Evolutionary conservation across 2,329 filamentous ascomycete genomes (phyloP), one percentile per base, ranked within the genome.

Genomic region (Ascochyta pisi): DNA sequence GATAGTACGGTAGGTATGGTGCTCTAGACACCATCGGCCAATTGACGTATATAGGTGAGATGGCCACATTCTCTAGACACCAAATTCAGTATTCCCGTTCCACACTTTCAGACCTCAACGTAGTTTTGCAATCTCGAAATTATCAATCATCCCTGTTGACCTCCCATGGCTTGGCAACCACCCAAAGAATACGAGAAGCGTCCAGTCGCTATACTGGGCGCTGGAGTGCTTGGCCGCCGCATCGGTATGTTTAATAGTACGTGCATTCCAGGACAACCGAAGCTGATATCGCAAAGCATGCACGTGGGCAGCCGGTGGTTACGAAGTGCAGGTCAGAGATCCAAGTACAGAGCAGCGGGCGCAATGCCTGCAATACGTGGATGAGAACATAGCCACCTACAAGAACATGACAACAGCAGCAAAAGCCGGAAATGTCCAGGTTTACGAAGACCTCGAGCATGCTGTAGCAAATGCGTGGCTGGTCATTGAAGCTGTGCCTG

Each of bases 401-500:
- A 50, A 45, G 16, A 41, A 37, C 7, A 29, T 50, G 13, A 46
- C 54, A 8, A 33, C 23, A 3, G n/a, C 45, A 12, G 26, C 33
- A 43, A 31, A 16, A 54, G 23, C 47, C 24, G 23, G 53, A 16
- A n/a, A 27, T 29, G 15, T 63, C 38, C 23, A 55, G 8, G 56
- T 58, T 2, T 52, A 76, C n/a, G 69, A 75, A 6, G 71, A 77
- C 26, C 62, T 84, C 2, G 54, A 71, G 7, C 46, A 62, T 0
- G 78, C 82, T 0, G 77, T 84, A 5, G 47, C 66, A 1, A 68
- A 79, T 31, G 78, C 82, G 3, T 86, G 80, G 83, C 73, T 84
- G 6, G 79, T 84, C n/a, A 77, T 84, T 54, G 83, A 84, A 66
- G 81, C 78, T 13, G 77, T 85, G 0, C 83, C 82, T 0, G 83